Evolutionary conservation across 352 stramenopile species (phyloP), one percentile per base, ranked within the genome.

Genomic region (Phytophthora gonapodyides): DNA sequence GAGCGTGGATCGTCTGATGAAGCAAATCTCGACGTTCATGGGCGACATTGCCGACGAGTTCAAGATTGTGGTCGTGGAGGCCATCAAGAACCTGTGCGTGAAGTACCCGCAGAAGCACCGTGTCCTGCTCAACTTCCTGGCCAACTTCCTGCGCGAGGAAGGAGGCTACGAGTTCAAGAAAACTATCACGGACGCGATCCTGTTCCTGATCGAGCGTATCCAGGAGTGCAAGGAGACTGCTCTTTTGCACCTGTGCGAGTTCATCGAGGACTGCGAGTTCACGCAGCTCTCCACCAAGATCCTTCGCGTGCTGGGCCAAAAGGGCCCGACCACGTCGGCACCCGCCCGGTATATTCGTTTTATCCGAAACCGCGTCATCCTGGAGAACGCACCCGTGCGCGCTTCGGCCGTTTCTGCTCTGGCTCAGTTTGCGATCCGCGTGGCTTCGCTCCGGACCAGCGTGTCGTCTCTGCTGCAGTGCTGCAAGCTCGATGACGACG

Each of bases 141-240:
- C 95, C 11, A 99, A 98, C 60, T 99, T 99, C 66, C 85, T 99
- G 40, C 87, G 97, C 19, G 97, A 95, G 59, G 85, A 93, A 47
- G 97, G 97, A 51, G 97, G 97, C 31, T 99, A 98, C 67, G 97
- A 99, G 65, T 99, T 99, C 75, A 99, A 99, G 82, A 97, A 98
- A 64, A 97, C 96, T 33, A 99, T 99, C 71, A 98, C 98, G 36
- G 93, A 99, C 63, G 88, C 88, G 47, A 99, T 99, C 66, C 73
- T 99, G 19, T 97, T 97, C 34, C 79, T 99, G 43, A 99, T 99
- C 43, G 86, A 97, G 24, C 71, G 87, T 44, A 98, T 99, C 24
- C 97, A 97, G 9, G 96, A 99, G 71, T 98, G 96, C 49, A 99
- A 98, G 67, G 97, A 99, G 69, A 94, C 80, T 34, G 97, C 84